Conservation (phyloP, 2,329 filamentous ascomycete genomes). For the Pseudocercospora musae region DNA sequence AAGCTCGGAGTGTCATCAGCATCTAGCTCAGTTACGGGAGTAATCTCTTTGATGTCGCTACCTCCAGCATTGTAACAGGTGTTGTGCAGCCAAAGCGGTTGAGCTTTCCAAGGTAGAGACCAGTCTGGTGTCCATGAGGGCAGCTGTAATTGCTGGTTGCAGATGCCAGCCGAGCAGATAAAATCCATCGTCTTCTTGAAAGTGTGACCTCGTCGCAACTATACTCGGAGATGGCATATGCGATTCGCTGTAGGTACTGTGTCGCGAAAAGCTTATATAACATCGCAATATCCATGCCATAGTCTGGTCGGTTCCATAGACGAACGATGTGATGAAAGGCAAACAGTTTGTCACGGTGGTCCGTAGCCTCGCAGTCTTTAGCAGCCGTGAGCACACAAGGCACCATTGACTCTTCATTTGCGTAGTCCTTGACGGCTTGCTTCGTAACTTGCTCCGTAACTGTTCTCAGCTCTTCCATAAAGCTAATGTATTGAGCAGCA, state of each 20-base stretch:
- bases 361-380: constrained; percentile 23
- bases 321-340: constrained; percentile 20
- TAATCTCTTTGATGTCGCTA: constrained; percentile 10
- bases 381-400: constrained; percentile 19
- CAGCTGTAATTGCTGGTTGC: constrained; percentile 18
- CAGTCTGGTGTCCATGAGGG: constrained; percentile 21
- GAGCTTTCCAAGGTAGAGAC: constrained; percentile 18
- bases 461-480: constrained; percentile 20
- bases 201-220: constrained; percentile 19
- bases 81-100: constrained; percentile 17
- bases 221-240: constrained; percentile 20
- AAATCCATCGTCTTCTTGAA: constrained; percentile 16
- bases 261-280: constrained; percentile 19
- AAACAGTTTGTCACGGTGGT: constrained; percentile 22
- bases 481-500: constrained; percentile 18
- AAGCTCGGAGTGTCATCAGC: not conserved
- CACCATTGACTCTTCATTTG: constrained; percentile 16
- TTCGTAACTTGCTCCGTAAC: constrained; percentile 17
- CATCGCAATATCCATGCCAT: constrained; percentile 15
- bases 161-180: constrained; percentile 15
- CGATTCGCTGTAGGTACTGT: constrained; percentile 20
- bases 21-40: constrained; percentile 7
- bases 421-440: constrained; percentile 21
- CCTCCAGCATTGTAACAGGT: constrained; percentile 19
- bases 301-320: constrained; percentile 19